A percentile compares a stretch with the other conserved stretches of the same genome.
These are phyloP conservation scores for Xerocomellus amylosporus DNA, from an alignment of 768 basidiomycete species.

Conservation along the genomic window DNA sequence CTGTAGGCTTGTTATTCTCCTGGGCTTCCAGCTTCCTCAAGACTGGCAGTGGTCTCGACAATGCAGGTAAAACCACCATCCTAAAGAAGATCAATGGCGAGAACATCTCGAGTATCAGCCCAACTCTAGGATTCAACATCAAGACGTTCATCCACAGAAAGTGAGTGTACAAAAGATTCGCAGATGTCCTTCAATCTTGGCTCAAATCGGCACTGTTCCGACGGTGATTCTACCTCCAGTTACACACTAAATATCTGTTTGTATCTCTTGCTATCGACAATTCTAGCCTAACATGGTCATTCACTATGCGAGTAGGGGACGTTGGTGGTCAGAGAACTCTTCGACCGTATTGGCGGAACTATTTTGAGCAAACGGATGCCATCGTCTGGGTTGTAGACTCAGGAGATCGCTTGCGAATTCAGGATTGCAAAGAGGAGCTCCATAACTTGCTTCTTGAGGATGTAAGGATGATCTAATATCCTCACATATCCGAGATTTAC, in stretches of 20 bases:
- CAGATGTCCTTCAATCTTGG: slow-evolving; percentile 12
- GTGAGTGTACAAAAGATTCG: slow-evolving; percentile 45
- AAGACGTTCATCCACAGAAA: slow-evolving; percentile 91
- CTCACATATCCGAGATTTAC: slow-evolving; percentile 19
- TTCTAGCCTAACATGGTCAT: slow-evolving; percentile 55
- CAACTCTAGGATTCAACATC: slow-evolving; percentile 98
- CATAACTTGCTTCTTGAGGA: slow-evolving; percentile 87
- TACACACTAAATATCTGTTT: slow-evolving; percentile 45
- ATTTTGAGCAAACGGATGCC: slow-evolving; percentile 98
- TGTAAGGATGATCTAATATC: slow-evolving; percentile 46
- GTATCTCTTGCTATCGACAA: slow-evolving; percentile 14
- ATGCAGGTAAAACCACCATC: slow-evolving; percentile 98
- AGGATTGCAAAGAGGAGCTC: slow-evolving; percentile 86
- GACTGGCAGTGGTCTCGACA: slow-evolving; percentile 81
- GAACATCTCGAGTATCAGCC: slow-evolving; percentile 83
- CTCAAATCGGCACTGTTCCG: slow-evolving; percentile 24
- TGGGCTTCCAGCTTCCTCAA: slow-evolving; percentile 14
- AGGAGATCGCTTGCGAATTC: slow-evolving; percentile 84
- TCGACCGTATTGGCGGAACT: slow-evolving; percentile 97
- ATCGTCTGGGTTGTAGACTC: slow-evolving; percentile 99
- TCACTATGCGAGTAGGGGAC: slow-evolving; percentile 86
- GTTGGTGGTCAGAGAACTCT: slow-evolving; percentile 96
- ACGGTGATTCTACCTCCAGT: slow-evolving; percentile 29
- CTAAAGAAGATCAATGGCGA: slow-evolving; percentile 93
- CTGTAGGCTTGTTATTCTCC: slow-evolving; percentile 49